These are phyloP conservation scores for Umbilicus rupestris DNA, from an alignment of 164 flowering plant species.

Conservation along the genomic window DNA sequence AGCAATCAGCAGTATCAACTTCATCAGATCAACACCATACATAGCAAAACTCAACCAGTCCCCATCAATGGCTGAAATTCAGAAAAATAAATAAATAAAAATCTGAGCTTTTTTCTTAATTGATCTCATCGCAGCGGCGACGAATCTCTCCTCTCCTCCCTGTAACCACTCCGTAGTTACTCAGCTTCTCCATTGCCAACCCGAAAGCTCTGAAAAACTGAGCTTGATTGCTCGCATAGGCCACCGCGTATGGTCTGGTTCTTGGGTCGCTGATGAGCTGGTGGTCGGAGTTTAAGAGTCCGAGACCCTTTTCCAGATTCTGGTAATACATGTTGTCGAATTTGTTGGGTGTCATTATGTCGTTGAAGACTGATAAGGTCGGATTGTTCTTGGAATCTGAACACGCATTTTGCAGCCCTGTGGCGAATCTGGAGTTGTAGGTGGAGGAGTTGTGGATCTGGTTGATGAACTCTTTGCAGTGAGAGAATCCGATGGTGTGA, in stretches of 20 bases:
- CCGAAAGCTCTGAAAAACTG: slow-evolving; percentile 48
- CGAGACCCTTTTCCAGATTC: slow-evolving; percentile 55
- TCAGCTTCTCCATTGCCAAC: slow-evolving; percentile 55
- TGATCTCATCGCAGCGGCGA: slow-evolving; percentile 38
- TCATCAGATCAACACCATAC: too few relatives aligned
- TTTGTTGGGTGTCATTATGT: slow-evolving; percentile 51
- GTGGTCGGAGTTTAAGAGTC: slow-evolving; percentile 49
- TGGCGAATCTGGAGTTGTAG: slow-evolving; percentile 39
- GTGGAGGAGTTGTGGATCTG: slow-evolving; percentile 33
- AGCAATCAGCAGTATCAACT: too few relatives aligned
- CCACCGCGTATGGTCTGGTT: slow-evolving; percentile 33
- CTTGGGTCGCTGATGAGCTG: slow-evolving; percentile 29
- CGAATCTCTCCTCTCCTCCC: slow-evolving; percentile 44
- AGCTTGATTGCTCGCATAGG: slow-evolving; percentile 33
- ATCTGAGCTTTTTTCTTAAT: slow-evolving; percentile 12
- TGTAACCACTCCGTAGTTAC: slow-evolving; percentile 28
- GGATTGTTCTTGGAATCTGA: slow-evolving; percentile 34
- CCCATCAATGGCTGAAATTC: too few relatives aligned
- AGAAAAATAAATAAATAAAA: too few relatives aligned
- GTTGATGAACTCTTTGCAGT: slow-evolving; percentile 49
- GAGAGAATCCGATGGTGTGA: slow-evolving; percentile 74
- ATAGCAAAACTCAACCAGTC: too few relatives aligned
- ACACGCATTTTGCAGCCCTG: slow-evolving; percentile 36
- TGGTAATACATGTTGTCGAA: slow-evolving; percentile 62
- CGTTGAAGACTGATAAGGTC: slow-evolving; percentile 53